These are phyloP conservation scores for Aspergillus panamensis DNA, from an alignment of 495 filamentous ascomycete species.

Conservation along the genomic window DNA sequence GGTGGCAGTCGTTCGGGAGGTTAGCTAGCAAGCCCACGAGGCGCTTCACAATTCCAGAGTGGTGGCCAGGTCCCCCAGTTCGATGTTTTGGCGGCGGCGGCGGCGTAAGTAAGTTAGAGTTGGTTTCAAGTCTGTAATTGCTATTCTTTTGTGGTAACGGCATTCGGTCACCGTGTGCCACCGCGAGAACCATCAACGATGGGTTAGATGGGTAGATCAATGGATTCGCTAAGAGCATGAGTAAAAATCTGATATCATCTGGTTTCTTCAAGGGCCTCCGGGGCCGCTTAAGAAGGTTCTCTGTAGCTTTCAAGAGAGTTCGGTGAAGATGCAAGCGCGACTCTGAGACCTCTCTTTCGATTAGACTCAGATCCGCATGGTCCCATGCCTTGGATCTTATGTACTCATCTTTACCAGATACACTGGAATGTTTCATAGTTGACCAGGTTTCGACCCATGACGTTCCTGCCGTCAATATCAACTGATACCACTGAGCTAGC, in stretches of 20 bases:
- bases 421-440: slow-evolving; percentile 33
- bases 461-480: slow-evolving; percentile 62
- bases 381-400: slow-evolving; percentile 29
- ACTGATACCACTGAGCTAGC: slow-evolving; percentile 70
- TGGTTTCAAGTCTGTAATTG: slow-evolving; percentile 17
- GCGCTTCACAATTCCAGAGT: slow-evolving; percentile 84
- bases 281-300: slow-evolving; percentile 82
- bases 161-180: slow-evolving; percentile 25
- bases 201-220: slow-evolving; percentile 52
- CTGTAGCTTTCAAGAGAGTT: slow-evolving; percentile 75
- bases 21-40: slow-evolving; percentile 79
- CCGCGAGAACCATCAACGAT: slow-evolving; percentile 15
- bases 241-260: slow-evolving; percentile 71
- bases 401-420: slow-evolving; percentile 29
- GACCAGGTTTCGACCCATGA: slow-evolving; percentile 54
- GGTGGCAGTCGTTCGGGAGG: slow-evolving; percentile 70
- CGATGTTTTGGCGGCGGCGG: slow-evolving; percentile 12
- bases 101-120: slow-evolving; percentile 17
- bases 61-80: slow-evolving; percentile 48
- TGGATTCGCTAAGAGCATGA: slow-evolving; percentile 85
- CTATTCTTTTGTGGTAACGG: slow-evolving; percentile 29
- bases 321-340: slow-evolving; percentile 65
- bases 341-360: slow-evolving; percentile 61
- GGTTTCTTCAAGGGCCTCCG: slow-evolving; percentile 65
- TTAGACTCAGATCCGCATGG: slow-evolving; percentile 35